Conservation (phyloP, 2,329 filamentous ascomycete genomes). For the Orbilia ellipsospora region DNA sequence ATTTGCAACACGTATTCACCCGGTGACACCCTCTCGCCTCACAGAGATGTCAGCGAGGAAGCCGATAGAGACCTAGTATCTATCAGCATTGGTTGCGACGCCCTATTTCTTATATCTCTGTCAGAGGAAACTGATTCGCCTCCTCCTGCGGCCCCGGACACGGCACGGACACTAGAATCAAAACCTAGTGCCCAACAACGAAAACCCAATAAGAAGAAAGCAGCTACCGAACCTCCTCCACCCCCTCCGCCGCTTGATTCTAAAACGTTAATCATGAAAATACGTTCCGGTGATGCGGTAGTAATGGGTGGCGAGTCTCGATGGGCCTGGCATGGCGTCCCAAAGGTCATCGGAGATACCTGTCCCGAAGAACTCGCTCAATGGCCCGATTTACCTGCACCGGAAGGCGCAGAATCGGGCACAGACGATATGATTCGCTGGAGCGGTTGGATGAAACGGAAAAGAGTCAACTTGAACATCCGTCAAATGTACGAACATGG, state of each 20-base stretch:
- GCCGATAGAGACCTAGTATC: slow-evolving; percentile 82
- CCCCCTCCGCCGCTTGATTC: slow-evolving; percentile 56
- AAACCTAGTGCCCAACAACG: slow-evolving; percentile 33
- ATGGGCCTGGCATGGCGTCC: slow-evolving; percentile 95
- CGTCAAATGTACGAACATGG: slow-evolving; percentile 76
- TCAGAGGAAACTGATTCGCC: slow-evolving; percentile 33
- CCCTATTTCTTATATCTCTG: slow-evolving; percentile 84
- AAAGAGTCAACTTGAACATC: slow-evolving; percentile 91
- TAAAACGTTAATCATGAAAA: slow-evolving; percentile 70
- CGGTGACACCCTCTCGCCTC: slow-evolving; percentile 89
- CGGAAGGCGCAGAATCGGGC: slow-evolving; percentile 65
- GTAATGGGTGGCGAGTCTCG: slow-evolving; percentile 86
- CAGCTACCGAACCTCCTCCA: slow-evolving; percentile 17
- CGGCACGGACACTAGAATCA: not conserved
- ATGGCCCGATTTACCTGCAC: slow-evolving; percentile 69
- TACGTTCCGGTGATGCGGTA: slow-evolving; percentile 87
- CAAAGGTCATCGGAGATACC: slow-evolving; percentile 81
- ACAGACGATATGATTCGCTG: slow-evolving; percentile 68
- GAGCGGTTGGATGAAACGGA: slow-evolving; percentile 87
- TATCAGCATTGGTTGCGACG: slow-evolving; percentile 89
- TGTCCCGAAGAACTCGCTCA: slow-evolving; percentile 79
- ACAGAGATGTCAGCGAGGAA: slow-evolving; percentile 91
- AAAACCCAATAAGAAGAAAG: slow-evolving; percentile 59
- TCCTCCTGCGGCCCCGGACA: not conserved
- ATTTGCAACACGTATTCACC: slow-evolving; percentile 95